Conservation (phyloP, 768 basidiomycete genomes). For the Tylopilus sp. region DNA sequence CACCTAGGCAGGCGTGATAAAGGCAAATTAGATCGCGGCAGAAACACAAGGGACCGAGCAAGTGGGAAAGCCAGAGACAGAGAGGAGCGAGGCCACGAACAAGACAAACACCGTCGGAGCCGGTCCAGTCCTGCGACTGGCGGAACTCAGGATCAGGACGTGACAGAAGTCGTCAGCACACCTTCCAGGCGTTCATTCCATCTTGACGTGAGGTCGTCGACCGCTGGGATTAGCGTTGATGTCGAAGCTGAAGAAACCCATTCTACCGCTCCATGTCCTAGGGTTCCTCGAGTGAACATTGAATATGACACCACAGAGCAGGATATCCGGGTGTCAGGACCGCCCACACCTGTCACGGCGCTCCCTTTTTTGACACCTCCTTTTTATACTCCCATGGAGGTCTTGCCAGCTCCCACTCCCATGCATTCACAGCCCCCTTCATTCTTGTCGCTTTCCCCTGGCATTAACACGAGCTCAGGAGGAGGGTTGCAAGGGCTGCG, state of each 20-base stretch:
- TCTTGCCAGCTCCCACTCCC: conserved; percentile 11
- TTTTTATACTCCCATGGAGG: conserved; percentile 30
- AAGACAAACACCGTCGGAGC: conserved; percentile 16
- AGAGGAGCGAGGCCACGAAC: conserved; percentile 1
- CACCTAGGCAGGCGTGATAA: conserved; percentile 24
- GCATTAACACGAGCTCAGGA: background rate
- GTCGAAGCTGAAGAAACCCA: background rate
- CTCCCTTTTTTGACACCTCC: conserved; percentile 21
- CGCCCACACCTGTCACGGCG: conserved; percentile 21
- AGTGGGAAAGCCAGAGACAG: conserved; percentile 2
- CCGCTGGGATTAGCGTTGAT: background rate
- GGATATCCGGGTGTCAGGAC: conserved; percentile 18
- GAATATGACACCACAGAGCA: conserved; percentile 23
- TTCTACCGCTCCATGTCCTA: background rate
- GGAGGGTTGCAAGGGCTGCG: conserved; percentile 8
- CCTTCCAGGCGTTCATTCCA: conserved; percentile 8
- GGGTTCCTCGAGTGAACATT: conserved; percentile 20
- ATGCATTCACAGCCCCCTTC: conserved; percentile 9
- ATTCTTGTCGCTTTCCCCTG: background rate
- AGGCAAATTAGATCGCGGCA: conserved; percentile 17
- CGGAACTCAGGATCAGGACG: background rate
- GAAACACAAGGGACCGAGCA: conserved; percentile 8
- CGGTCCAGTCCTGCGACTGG: conserved; percentile 19
- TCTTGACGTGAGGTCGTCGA: conserved; percentile 5
- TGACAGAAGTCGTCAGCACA: background rate